Conservation (phyloP, 2,329 filamentous ascomycete species). For the Colletotrichum coccodes region DNA sequence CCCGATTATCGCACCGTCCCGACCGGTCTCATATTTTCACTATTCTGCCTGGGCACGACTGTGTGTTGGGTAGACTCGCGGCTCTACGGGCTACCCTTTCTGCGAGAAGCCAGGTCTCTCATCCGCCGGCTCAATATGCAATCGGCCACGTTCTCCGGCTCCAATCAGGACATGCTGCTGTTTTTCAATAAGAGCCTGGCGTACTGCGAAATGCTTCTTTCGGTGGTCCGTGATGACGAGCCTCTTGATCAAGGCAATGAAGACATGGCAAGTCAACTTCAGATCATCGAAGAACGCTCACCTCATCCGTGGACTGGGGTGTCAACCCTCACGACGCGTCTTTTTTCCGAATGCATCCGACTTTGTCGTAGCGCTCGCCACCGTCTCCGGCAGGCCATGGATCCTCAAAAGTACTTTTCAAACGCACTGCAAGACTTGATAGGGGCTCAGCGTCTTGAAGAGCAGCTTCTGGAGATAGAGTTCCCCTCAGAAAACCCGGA, state of each 20-base stretch:
- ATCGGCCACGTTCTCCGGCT: conserved; percentile 13
- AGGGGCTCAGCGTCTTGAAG: conserved; percentile 47
- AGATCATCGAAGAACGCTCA: conserved; percentile 5
- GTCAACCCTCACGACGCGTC: conserved; percentile 42
- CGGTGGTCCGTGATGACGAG: conserved; percentile 47
- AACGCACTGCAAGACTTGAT: conserved; percentile 42
- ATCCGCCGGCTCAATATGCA: conserved; percentile 40
- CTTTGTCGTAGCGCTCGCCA: conserved; percentile 48
- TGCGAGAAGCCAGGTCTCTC: conserved; percentile 41
- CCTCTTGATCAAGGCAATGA: conserved; percentile 8
- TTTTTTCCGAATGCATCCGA: conserved; percentile 47
- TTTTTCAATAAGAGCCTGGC: conserved; percentile 52
- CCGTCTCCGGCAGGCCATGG: conserved; percentile 36
- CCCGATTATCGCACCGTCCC: conserved; percentile 39
- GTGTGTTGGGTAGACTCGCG: conserved; percentile 51
- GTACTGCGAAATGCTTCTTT: conserved; percentile 52
- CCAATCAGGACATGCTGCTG: conserved; percentile 42
- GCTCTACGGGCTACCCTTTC: conserved; percentile 45
- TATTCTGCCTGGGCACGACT: conserved; percentile 52
- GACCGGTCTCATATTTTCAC: conserved; percentile 46
- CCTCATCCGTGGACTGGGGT: conserved; percentile 52
- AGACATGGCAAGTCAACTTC: neutral
- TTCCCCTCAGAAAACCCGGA: conserved; percentile 33
- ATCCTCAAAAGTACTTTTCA: conserved; percentile 37
- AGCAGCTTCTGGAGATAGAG: conserved; percentile 45